phyloP scores from a whole-genome alignment of 2,329 filamentous ascomycete species.

The Colletotrichum magnum region DNA sequence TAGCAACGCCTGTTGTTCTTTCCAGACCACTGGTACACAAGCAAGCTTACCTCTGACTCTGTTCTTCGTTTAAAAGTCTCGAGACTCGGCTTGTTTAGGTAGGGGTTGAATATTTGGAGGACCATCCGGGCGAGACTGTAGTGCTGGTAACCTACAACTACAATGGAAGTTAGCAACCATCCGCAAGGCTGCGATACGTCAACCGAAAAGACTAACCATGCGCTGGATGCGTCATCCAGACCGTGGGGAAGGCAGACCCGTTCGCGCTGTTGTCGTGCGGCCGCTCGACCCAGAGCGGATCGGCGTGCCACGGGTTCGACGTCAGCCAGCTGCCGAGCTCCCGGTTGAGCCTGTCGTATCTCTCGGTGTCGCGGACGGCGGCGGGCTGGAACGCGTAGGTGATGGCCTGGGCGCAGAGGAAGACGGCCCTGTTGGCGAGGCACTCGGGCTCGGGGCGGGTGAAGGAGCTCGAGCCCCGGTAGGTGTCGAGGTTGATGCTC shows the following conservation, averaged over 20 bases:
- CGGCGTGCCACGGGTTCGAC: constrained; percentile 40
- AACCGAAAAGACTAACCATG: background rate
- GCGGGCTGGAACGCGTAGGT: constrained; percentile 51
- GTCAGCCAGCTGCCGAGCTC: constrained; percentile 45
- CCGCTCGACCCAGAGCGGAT: constrained; percentile 28
- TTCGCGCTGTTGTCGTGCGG: constrained; percentile 22
- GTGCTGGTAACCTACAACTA: constrained; percentile 56
- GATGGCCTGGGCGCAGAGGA: constrained; percentile 49
- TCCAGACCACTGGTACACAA: too few relatives aligned
- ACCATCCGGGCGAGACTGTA: constrained; percentile 57
- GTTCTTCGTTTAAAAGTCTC: constrained; percentile 43
- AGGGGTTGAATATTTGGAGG: constrained; percentile 55
- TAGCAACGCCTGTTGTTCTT: background rate
- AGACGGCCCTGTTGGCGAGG: constrained; percentile 47
- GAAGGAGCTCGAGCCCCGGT: constrained; percentile 45
- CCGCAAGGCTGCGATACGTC: background rate
- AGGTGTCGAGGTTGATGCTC: constrained; percentile 54
- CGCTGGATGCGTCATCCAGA: constrained; percentile 35
- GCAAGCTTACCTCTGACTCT: constrained; percentile 40
- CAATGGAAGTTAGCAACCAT: background rate
- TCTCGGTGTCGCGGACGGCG: constrained; percentile 43
- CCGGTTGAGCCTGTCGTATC: constrained; percentile 43
- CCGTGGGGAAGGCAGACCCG: constrained; percentile 34
- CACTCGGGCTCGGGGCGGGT: constrained; percentile 44
- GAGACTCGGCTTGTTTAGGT: constrained; percentile 44